Conservation (phyloP, 2,329 filamentous ascomycete species). For the Pseudohalonectria lignicola region DNA sequence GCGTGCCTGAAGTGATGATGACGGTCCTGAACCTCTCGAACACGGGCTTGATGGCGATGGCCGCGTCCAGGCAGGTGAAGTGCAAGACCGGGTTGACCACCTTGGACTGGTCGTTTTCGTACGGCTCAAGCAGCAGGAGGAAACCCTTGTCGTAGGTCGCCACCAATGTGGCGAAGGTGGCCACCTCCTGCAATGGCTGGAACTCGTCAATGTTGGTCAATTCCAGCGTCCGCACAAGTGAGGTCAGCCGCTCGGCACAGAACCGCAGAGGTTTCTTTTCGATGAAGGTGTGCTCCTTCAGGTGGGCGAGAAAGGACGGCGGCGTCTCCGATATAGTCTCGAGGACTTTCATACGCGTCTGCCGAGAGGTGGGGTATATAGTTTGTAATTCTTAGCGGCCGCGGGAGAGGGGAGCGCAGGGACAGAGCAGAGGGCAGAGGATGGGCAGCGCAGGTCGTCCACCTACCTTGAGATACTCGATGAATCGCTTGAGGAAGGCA, state of each 20-base stretch:
- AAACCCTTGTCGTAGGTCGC: slow-evolving; percentile 97
- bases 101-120: slow-evolving; percentile 87
- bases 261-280: slow-evolving; percentile 92
- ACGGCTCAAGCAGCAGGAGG: slow-evolving; percentile 91
- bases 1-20: slow-evolving; percentile 95
- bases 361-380: too few relatives aligned
- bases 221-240: slow-evolving; percentile 86
- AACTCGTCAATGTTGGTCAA: slow-evolving; percentile 98
- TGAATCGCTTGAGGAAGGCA: slow-evolving; percentile 88
- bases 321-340: slow-evolving; percentile 97
- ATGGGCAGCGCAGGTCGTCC: too few relatives aligned
- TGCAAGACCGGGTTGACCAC: slow-evolving; percentile 96
- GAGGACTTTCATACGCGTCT: slow-evolving; percentile 95
- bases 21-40: slow-evolving; percentile 97
- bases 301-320: slow-evolving; percentile 80
- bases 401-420: too few relatives aligned
- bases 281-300: slow-evolving; percentile 94
- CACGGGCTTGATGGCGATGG: slow-evolving; percentile 94
- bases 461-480: slow-evolving; percentile 77
- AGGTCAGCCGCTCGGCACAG: slow-evolving; percentile 89
- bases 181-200: slow-evolving; percentile 91
- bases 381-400: too few relatives aligned
- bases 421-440: too few relatives aligned
- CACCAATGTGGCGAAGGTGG: slow-evolving; percentile 90
- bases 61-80: slow-evolving; percentile 92